Conservation (phyloP, 352 stramenopile genomes). For the Globisporangium heterothallicum region DNA sequence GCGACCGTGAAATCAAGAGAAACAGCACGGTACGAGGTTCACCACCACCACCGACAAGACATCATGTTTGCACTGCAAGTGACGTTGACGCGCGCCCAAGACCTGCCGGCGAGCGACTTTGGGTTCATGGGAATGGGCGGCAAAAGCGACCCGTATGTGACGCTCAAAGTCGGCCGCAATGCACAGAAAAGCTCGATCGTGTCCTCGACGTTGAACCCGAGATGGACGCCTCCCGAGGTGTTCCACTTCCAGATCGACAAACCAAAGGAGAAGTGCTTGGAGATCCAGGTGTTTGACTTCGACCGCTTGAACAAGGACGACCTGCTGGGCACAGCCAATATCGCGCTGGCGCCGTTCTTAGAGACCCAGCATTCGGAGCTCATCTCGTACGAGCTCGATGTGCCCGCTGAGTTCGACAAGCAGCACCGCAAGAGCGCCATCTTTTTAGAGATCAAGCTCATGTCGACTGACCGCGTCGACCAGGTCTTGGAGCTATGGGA, state of each 20-base stretch:
- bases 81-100: slow-evolving; percentile 39
- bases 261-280: slow-evolving; percentile 48
- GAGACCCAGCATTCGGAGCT: slow-evolving; percentile 41
- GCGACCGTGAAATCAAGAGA: too few relatives aligned
- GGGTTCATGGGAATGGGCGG: slow-evolving; percentile 63
- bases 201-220: slow-evolving; percentile 39
- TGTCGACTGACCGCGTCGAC: slow-evolving; percentile 43
- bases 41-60: too few relatives aligned
- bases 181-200: slow-evolving; percentile 52
- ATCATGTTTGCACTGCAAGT: slow-evolving; percentile 55
- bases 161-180: slow-evolving; percentile 46
- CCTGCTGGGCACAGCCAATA: slow-evolving; percentile 40
- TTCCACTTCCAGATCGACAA: slow-evolving; percentile 64
- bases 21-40: too few relatives aligned
- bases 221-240: slow-evolving; percentile 46
- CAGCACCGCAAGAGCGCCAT: slow-evolving; percentile 52
- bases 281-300: slow-evolving; percentile 61
- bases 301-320: slow-evolving; percentile 59
- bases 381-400: slow-evolving; percentile 50
- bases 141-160: slow-evolving; percentile 74
- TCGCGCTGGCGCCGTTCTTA: slow-evolving; percentile 47
- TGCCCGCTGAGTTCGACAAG: slow-evolving; percentile 49
- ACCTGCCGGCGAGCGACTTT: slow-evolving; percentile 55
- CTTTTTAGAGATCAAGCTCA: slow-evolving; percentile 55
- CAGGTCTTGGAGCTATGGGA: slow-evolving; percentile 78